Percentiles rank a stretch among this genome's conserved stretches.
phyloP scores from a whole-genome alignment of 1,284 basidiomycete species.

The Gomphus bonarii region DNA sequence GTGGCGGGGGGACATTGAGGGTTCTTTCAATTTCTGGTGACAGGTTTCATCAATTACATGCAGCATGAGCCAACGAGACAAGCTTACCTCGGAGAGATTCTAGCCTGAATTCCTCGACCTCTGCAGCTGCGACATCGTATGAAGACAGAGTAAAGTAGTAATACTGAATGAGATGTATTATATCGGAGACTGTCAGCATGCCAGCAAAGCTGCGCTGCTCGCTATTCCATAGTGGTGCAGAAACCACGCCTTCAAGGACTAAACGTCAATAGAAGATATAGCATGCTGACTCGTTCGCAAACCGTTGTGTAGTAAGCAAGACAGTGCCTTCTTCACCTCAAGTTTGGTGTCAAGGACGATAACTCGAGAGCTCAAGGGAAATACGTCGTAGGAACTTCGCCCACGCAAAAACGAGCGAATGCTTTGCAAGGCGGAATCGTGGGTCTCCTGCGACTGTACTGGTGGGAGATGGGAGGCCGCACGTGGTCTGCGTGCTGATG shows the following conservation, averaged over 20 bases:
- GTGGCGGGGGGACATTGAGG: slow-evolving; percentile 87
- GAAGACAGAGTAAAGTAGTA: slow-evolving; percentile 78
- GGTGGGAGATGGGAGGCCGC: slow-evolving; percentile 52
- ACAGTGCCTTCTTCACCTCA: slow-evolving; percentile 87
- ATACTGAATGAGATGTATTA: slow-evolving; percentile 95
- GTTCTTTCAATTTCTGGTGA: slow-evolving; percentile 83
- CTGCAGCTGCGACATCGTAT: slow-evolving; percentile 81
- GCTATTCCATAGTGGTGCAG: slow-evolving; percentile 97
- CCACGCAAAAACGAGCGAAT: slow-evolving; percentile 81
- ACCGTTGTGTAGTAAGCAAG: slow-evolving; percentile 87
- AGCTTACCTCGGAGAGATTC: slow-evolving; percentile 75
- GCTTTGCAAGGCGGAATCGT: slow-evolving; percentile 65
- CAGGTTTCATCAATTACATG: background rate
- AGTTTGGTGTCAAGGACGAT: slow-evolving; percentile 95
- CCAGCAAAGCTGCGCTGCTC: slow-evolving; percentile 84
- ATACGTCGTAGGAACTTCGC: slow-evolving; percentile 87
- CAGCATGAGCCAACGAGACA: background rate
- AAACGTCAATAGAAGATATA: background rate
- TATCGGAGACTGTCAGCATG: slow-evolving; percentile 93
- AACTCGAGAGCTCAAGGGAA: slow-evolving; percentile 91
- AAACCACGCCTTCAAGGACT: slow-evolving; percentile 75
- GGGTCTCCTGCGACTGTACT: slow-evolving; percentile 43
- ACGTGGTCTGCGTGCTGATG: slow-evolving; percentile 38
- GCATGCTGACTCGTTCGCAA: slow-evolving; percentile 17
- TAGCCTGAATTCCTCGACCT: slow-evolving; percentile 92